Evolutionary conservation across 164 flowering plant species (phyloP), one percentile per base, ranked within the genome.

Genomic region (Kingdonia uniflora): DNA sequence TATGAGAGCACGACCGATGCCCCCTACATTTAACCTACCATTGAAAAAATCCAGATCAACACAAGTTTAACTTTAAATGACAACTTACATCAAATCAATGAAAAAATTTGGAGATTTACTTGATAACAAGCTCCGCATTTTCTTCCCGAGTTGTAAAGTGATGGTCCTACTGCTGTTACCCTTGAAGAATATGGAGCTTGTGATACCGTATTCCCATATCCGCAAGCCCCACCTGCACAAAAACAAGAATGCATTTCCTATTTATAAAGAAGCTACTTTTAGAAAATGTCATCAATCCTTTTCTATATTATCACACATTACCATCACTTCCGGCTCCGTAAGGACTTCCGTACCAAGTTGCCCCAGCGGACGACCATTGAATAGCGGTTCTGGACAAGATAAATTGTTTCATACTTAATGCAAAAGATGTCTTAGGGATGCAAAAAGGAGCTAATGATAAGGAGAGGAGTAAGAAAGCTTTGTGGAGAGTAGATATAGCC

Each of bases 121-220:
- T 76, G 70, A 55, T 68, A 82, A 68, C 89, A 82, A 41, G 78
- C 67, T 39, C 89, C 89, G 58, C 89, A 82, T 5, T 74, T 85
- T 59, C 63, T 41, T 49, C 85, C 89, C 0, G 62, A 54, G 1
- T 68, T 50, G 60, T 20, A 82, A 0, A 82, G 54, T 43, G 78
- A 66, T 51, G 78, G 71, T 47, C 85, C 78, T 20, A 69, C 82
- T 1, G 82, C 80, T 26, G 82, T 54, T 24, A 79, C 51, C 73
- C 64, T 52, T 6, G 76, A 57, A 26, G 72, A 65, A 55, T 67
- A 79, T 23, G 88, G 88, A 17, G 75, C 15, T 24, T 54, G 47
- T 7, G 45, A 67, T 1, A 82, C 88, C 0, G 71, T 62, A 23
- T 49, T 52, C 22, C 61, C 62, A 59, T 76, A 82, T 19, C 88